Evolutionary conservation across 2,329 filamentous ascomycete genomes (phyloP).

Genomic region (Botryotinia globosa): DNA sequence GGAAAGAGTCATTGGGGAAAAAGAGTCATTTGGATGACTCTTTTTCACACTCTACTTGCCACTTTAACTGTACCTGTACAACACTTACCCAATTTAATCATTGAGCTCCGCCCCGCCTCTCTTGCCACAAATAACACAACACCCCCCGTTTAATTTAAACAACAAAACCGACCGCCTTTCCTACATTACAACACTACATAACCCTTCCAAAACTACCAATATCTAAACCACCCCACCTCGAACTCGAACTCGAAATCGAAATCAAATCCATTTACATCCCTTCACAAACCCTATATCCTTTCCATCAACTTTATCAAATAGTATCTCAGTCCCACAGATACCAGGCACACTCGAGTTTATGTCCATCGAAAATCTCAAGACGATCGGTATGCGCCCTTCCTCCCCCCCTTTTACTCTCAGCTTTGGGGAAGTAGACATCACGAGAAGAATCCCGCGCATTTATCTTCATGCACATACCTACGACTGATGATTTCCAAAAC

Average conservation of each 20-base stretch:
- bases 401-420: neutral
- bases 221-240: conserved; percentile 28
- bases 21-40: neutral
- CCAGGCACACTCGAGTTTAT: conserved; percentile 81
- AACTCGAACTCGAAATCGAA: conserved; percentile 25
- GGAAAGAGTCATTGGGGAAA: neutral
- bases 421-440: neutral
- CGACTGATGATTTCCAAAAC: neutral
- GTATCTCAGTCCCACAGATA: conserved; percentile 33
- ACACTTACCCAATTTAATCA: neutral
- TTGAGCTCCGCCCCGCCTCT: neutral
- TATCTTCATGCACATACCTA: neutral
- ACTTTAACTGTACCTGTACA: neutral
- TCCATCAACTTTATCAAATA: conserved; percentile 11
- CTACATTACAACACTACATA: conserved; percentile 5
- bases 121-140: conserved; percentile 1
- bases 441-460: neutral
- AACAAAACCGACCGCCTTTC: neutral
- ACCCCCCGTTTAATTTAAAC: neutral
- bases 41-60: neutral
- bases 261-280: conserved; percentile 25
- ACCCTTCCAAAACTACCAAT: conserved; percentile 1
- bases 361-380: conserved; percentile 99
- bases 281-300: conserved; percentile 12
- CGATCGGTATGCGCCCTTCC: conserved; percentile 66